Evolutionary conservation across 176 grass and related monocot genomes (phyloP).

Genomic region (Juncus inflexus): DNA sequence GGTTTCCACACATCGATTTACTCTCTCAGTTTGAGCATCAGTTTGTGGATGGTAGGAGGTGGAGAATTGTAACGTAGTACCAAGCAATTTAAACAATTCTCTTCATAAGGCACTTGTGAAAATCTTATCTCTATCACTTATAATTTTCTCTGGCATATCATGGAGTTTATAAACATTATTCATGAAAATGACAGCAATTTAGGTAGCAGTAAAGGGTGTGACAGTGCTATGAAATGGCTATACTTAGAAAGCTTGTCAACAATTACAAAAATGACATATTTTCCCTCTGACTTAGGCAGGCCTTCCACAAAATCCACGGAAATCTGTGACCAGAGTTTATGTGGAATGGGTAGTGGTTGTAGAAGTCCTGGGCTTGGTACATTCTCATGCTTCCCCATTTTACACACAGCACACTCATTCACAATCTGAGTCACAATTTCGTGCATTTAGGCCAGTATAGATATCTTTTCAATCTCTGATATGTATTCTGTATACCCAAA

Average conservation of each 20-base stretch:
- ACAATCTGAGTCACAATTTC: not conserved
- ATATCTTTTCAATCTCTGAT: not conserved
- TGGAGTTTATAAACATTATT: constrained; percentile 4
- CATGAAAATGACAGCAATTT: not conserved
- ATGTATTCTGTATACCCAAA: not conserved
- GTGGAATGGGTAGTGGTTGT: not conserved
- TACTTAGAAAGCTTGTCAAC: constrained; percentile 2
- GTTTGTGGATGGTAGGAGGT: not conserved
- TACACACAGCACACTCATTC: not conserved
- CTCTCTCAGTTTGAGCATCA: too few relatives aligned
- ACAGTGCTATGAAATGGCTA: not conserved
- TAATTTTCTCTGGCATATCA: not conserved
- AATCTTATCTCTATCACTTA: not conserved
- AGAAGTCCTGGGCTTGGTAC: not conserved
- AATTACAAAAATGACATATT: not conserved
- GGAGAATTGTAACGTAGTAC: not conserved
- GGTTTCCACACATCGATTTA: too few relatives aligned
- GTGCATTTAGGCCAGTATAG: not conserved
- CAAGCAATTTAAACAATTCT: not conserved
- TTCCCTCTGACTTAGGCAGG: not conserved
- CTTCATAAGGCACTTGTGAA: not conserved
- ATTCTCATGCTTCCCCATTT: not conserved
- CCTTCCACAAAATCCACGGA: not conserved
- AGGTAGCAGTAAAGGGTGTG: not conserved
- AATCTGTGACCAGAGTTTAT: not conserved